Evolutionary conservation across 495 filamentous ascomycete species (phyloP).

Genomic region (Penicillium waksmanii): DNA sequence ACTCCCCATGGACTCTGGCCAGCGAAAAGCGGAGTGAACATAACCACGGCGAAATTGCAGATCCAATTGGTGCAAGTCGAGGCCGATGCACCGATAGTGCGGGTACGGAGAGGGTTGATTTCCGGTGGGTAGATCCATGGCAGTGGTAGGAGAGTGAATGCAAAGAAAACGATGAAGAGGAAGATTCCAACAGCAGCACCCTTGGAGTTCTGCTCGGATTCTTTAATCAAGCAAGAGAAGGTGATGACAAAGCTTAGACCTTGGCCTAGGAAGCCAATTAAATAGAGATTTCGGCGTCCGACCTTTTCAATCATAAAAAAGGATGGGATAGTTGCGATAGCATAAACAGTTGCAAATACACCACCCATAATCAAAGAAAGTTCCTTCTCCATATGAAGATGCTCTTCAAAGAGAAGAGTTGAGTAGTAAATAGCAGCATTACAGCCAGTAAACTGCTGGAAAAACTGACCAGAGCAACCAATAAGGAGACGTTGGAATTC

Average conservation of each 20-base stretch:
- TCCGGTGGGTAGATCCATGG: slow-evolving; percentile 81
- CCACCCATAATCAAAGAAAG: slow-evolving; percentile 74
- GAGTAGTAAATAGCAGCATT: slow-evolving; percentile 88
- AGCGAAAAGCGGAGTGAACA: slow-evolving; percentile 49
- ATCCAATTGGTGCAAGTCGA: slow-evolving; percentile 53
- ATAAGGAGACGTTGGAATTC: slow-evolving; percentile 48
- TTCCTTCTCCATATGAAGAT: slow-evolving; percentile 58
- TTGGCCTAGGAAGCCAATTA: slow-evolving; percentile 67
- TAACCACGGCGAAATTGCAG: slow-evolving; percentile 51
- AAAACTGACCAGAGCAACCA: slow-evolving; percentile 58
- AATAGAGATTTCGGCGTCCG: slow-evolving; percentile 72
- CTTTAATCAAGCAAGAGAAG: slow-evolving; percentile 35
- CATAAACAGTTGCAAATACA: slow-evolving; percentile 80
- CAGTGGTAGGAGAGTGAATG: slow-evolving; percentile 42
- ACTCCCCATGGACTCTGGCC: slow-evolving; percentile 34
- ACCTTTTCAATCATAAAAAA: slow-evolving; percentile 81
- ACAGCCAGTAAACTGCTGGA: slow-evolving; percentile 77
- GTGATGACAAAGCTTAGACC: slow-evolving; percentile 44
- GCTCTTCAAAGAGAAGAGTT: slow-evolving; percentile 72
- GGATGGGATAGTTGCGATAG: slow-evolving; percentile 53
- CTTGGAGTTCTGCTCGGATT: slow-evolving; percentile 30
- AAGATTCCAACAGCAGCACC: slow-evolving; percentile 47
- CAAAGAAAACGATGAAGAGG: slow-evolving; percentile 46
- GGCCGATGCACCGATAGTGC: slow-evolving; percentile 61
- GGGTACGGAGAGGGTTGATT: slow-evolving; percentile 72